Evolutionary conservation across 164 flowering plant species (phyloP), one percentile per base, ranked within the genome.

Genomic region (Vitis labrusca): DNA sequence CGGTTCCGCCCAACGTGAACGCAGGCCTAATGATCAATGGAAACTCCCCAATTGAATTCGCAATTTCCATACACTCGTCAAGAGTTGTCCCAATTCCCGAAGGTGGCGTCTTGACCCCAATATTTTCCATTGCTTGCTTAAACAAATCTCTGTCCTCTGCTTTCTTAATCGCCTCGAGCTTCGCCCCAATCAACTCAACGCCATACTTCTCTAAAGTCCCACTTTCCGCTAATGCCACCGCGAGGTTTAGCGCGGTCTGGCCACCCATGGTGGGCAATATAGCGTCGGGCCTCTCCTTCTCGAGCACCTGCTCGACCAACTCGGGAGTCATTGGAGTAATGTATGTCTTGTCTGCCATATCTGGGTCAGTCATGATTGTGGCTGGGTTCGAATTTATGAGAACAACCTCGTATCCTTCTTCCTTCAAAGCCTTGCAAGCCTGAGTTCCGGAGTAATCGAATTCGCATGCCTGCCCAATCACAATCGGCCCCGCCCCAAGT

Each of bases 181-280:
- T 95, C 5, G 99, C 99, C 27, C 99, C 99, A 69, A 95, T 95
- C 83, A 95, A 72, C 80, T 93, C 98, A 4, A 95, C 86, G 0
- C 90, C 90, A 51, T 88, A 91, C 64, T 74, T 85, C 47, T 89
- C 93, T 56, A 95, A 70, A 0, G 75, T 91, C 5, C 98, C 99
- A 53, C 86, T 85, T 69, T 94, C 97, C 0, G 99, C 94, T 73
- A 94, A 77, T 0, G 93, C 95, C 1, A 94, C 98, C 5, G 98
- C 99, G 23, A 94, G 87, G 66, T 94, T 94, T 14, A 94, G 80
- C 3, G 98, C 97, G 0, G 99, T 94, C 80, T 94, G 99, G 47
- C 99, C 99, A 4, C 99, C 99, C 99, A 95, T 95, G 1, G 99
- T 95, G 61, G 99, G 99, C 51, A 95, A 64, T n/a, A 95, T 70